Conservation (phyloP, 306 rosid species). For the Pyrus communis region DNA sequence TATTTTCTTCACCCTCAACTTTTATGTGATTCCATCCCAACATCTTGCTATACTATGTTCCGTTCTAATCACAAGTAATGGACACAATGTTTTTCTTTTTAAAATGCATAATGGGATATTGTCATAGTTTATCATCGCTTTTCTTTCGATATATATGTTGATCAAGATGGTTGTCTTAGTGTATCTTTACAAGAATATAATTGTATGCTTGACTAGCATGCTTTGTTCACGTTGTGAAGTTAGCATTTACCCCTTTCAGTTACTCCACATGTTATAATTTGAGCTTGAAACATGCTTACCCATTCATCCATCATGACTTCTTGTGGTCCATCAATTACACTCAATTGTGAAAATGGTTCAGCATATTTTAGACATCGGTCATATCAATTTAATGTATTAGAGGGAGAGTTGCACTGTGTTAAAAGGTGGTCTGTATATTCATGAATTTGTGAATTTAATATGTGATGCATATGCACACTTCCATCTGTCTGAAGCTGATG, state of each 20-base stretch:
- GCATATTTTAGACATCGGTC: background rate
- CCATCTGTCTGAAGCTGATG: background rate
- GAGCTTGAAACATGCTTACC: background rate
- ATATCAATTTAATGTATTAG: background rate
- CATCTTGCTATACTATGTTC: background rate
- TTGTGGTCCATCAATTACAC: background rate
- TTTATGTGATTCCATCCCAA: background rate
- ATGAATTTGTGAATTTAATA: background rate
- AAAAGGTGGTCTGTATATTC: background rate
- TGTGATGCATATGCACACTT: background rate
- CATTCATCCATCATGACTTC: background rate
- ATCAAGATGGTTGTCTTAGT: background rate
- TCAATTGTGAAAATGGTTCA: background rate
- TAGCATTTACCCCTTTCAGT: background rate
- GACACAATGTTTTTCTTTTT: background rate
- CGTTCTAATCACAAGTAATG: background rate
- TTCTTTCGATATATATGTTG: background rate
- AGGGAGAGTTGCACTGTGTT: background rate
- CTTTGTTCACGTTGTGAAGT: background rate
- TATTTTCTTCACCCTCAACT: constrained; percentile 32
- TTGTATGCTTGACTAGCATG: background rate
- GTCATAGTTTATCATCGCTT: background rate
- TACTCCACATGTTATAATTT: background rate
- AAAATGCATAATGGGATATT: background rate
- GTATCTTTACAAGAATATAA: background rate